Base-by-base conservation (phyloP, 371 early-diverging fungal species). In the Mortierella polycephala region DNA sequence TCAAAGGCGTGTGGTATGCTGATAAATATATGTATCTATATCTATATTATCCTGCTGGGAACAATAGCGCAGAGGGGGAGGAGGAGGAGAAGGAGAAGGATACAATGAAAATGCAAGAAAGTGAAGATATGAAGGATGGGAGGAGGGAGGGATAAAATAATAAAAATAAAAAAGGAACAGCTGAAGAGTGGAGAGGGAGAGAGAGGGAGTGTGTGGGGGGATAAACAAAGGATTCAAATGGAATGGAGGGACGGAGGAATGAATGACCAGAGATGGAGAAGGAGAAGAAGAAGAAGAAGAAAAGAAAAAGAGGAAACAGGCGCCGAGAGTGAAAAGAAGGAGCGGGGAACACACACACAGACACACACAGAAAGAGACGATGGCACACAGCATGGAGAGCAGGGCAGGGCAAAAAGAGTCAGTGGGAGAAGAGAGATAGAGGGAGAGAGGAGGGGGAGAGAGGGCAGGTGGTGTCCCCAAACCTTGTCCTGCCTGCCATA, bases 11-110 rank as follows among this genome's bases (percentile, higher is more conserved):
- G 23, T 45, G 44, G n/a, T 9, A 56, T 42, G 23, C 40, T 9
- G 11, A 52, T 11, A 57, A 42, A 63, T 52, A 63, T 67, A 20
- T 63, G 46, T 63, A 42, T 42, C 55, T 16, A 58, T 53, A 41
- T 56, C 47, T 44, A 60, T 52, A 23, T n/a, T n/a, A n/a, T n/a
- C n/a, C n/a, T n/a, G n/a, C n/a, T n/a, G n/a, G n/a, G n/a, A 11
- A 49, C 21, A 9, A 45, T 52, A 53, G 40, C 14, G 64, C 39
- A 7, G 6, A n/a, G 64, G 23, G 39, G 3, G 20, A 23, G 54
- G 45, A 8, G 3, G 62, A 41, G 51, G 58, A 61, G 52, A 42
- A 57, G 62, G 57, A 50, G 46, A n/a, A n/a, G n/a, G n/a, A n/a
- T n/a, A n/a, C n/a, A n/a, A n/a, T 41, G 52, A 62, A 51, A 9